phyloP scores from a whole-genome alignment of 164 flowering plant genomes.

The Dillenia turbinata region DNA sequence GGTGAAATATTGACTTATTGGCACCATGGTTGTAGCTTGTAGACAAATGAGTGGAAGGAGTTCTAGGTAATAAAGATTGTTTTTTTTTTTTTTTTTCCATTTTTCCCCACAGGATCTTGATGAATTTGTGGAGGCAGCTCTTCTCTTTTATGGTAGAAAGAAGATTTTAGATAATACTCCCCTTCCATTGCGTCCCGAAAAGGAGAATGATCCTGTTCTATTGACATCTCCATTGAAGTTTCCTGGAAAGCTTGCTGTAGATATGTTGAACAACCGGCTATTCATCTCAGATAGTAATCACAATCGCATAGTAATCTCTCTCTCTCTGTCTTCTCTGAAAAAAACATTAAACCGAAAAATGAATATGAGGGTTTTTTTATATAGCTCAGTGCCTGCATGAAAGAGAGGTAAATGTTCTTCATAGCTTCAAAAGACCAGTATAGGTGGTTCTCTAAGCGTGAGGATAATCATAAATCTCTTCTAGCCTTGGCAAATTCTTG shows the following conservation, averaged over 20 bases:
- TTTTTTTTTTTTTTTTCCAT: no score
- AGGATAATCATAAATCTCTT: no score
- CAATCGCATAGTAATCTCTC: slow-evolving; percentile 74
- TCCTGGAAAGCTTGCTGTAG: slow-evolving; percentile 92
- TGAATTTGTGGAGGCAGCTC: slow-evolving; percentile 87
- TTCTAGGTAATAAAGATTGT: no score
- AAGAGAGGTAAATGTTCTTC: no score
- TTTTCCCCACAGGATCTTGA: slow-evolving; percentile 70
- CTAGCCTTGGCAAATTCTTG: no score
- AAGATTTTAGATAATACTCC: slow-evolving; percentile 56
- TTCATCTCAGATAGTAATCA: slow-evolving; percentile 98
- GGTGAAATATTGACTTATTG: no score
- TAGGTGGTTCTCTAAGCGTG: no score
- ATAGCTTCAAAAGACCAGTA: no score
- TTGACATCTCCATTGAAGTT: slow-evolving; percentile 81
- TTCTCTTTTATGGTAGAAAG: slow-evolving; percentile 70
- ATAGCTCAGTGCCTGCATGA: no score
- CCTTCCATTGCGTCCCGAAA: slow-evolving; percentile 72
- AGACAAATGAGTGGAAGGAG: no score
- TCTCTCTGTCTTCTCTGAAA: neutral
- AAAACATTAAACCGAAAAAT: neutral
- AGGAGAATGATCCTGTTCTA: slow-evolving; percentile 76
- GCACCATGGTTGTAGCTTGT: no score
- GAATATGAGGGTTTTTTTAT: no score
- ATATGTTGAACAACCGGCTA: slow-evolving; percentile 76